phyloP scores from a whole-genome alignment of 23 red algal genomes.

The Gracilaria gracilis region DNA sequence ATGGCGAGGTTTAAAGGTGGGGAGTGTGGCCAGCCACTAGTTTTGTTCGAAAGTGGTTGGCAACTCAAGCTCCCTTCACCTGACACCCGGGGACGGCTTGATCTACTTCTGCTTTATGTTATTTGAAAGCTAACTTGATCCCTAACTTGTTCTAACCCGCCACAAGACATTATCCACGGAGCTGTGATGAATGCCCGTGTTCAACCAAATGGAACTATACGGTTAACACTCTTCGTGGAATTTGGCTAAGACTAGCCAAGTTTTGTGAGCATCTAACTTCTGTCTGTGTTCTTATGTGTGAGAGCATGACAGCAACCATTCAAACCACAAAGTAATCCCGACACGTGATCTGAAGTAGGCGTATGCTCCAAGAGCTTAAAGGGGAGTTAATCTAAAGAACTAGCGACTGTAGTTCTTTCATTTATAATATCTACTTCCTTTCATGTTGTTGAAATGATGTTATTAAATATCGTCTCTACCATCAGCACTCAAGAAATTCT shows the following conservation, averaged over 20 bases:
- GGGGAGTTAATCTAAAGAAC: neutral
- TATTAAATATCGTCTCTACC: neutral
- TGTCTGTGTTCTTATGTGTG: neutral
- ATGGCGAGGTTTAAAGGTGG: slow-evolving; percentile 29
- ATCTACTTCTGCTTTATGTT: slow-evolving; percentile 27
- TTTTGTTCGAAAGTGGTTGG: neutral
- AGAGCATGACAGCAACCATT: neutral
- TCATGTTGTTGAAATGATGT: neutral
- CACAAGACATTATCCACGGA: slow-evolving; percentile 34
- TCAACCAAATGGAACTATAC: slow-evolving; percentile 5
- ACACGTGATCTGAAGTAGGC: neutral
- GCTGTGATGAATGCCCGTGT: slow-evolving; percentile 44
- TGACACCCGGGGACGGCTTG: slow-evolving; percentile 33
- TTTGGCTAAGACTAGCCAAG: slow-evolving; percentile 45
- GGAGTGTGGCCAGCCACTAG: neutral
- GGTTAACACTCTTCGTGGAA: slow-evolving; percentile 44
- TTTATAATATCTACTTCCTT: neutral
- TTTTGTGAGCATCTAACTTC: slow-evolving; percentile 50
- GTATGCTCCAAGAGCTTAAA: neutral
- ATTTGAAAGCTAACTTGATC: slow-evolving; percentile 53
- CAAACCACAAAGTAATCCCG: neutral
- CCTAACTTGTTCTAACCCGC: slow-evolving; percentile 51
- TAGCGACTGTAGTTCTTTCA: neutral
- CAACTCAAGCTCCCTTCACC: neutral
- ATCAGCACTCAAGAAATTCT: neutral